Evolutionary conservation across 768 basidiomycete genomes (phyloP).

Genomic region (Leccinum subgranulosum): DNA sequence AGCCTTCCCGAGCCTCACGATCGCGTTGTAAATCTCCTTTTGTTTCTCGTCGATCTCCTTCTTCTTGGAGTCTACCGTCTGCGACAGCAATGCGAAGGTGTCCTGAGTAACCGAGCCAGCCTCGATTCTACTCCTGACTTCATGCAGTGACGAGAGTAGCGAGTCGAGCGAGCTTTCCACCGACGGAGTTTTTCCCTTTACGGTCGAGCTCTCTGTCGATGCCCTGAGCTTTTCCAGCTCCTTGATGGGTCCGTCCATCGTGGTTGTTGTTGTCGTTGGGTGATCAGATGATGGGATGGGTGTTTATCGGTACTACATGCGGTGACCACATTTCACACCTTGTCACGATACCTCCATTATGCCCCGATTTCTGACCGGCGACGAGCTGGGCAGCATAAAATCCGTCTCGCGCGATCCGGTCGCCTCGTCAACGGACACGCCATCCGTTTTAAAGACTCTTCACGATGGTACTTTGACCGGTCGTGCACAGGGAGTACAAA

Average conservation of each 20-base stretch:
- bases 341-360: constrained; percentile 38
- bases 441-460: constrained; percentile 30
- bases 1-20: constrained; percentile 78
- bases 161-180: constrained; percentile 61
- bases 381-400: constrained; percentile 78
- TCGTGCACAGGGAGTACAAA: constrained; percentile 38
- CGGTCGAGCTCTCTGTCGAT: constrained; percentile 43
- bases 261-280: background rate
- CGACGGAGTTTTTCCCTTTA: constrained; percentile 53
- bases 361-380: constrained; percentile 71
- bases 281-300: background rate
- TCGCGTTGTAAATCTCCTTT: constrained; percentile 80
- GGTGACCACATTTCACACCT: constrained; percentile 1
- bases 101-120: constrained; percentile 48
- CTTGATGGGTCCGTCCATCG: constrained; percentile 74
- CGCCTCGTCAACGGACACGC: constrained; percentile 32
- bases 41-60: constrained; percentile 84
- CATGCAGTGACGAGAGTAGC: constrained; percentile 55
- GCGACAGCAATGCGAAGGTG: constrained; percentile 47
- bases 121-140: constrained; percentile 52
- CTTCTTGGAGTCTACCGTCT: constrained; percentile 66
- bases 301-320: background rate
- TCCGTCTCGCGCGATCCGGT: constrained; percentile 43
- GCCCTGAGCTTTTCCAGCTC: constrained; percentile 78
- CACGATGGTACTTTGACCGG: constrained; percentile 32